phyloP scores from a whole-genome alignment of 2,329 filamentous ascomycete genomes.

The Xylariaceae sp. region DNA sequence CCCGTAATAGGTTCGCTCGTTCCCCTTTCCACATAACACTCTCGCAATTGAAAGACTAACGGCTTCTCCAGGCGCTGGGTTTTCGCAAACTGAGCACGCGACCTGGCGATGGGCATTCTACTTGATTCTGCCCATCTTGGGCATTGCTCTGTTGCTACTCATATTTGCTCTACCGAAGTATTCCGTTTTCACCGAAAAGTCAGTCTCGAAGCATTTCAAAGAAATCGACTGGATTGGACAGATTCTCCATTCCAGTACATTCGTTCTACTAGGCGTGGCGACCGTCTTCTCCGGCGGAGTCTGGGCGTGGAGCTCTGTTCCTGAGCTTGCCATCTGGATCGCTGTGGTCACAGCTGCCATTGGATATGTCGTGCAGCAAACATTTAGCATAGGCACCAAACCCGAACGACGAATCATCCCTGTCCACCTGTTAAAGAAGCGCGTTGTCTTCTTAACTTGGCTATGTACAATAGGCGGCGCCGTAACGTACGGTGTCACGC shows the following conservation, averaged over 20 bases:
- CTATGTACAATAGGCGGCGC: slow-evolving; percentile 44
- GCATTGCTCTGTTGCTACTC: slow-evolving; percentile 39
- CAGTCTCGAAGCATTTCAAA: slow-evolving; percentile 26
- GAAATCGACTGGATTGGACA: slow-evolving; percentile 54
- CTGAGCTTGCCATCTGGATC: slow-evolving; percentile 53
- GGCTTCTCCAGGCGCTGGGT: slow-evolving; percentile 37
- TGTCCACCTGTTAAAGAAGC: slow-evolving; percentile 47
- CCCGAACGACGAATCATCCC: slow-evolving; percentile 52
- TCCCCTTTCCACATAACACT: slow-evolving; percentile 30
- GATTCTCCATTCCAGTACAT: slow-evolving; percentile 49
- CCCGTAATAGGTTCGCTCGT: slow-evolving; percentile 37
- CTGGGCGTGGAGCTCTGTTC: slow-evolving; percentile 55
- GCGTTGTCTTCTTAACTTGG: slow-evolving; percentile 50
- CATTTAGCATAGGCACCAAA: slow-evolving; percentile 48
- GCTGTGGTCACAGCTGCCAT: slow-evolving; percentile 50
- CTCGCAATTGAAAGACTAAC: slow-evolving; percentile 9
- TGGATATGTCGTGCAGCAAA: slow-evolving; percentile 53
- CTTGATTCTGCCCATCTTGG: slow-evolving; percentile 25
- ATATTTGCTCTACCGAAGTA: slow-evolving; percentile 51
- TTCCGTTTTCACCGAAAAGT: slow-evolving; percentile 31
- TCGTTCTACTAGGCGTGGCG: slow-evolving; percentile 36
- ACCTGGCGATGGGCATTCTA: slow-evolving; percentile 49
- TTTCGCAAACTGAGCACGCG: slow-evolving; percentile 41
- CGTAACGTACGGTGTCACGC: slow-evolving; percentile 44
- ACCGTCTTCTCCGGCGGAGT: slow-evolving; percentile 53